Evolutionary conservation across 441 rosid genomes (phyloP), one percentile per base, ranked within the genome.

Genomic region (Jatropha podagrica): DNA sequence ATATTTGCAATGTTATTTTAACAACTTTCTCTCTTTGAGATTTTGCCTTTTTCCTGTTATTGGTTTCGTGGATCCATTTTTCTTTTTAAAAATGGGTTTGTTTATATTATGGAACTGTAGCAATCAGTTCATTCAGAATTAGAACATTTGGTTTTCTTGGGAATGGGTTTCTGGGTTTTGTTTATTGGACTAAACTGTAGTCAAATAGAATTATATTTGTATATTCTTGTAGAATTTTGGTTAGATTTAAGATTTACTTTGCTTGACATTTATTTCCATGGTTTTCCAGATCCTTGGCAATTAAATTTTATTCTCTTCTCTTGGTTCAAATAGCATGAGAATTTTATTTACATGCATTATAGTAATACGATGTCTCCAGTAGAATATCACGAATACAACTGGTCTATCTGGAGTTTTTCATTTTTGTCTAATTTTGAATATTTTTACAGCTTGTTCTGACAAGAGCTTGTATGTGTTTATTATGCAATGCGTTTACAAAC

Each of bases 21-120:
- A 10, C 23, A 11, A 4, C 44, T 32, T 55, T 63, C 3, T 68
- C 7, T n/a, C 32, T 65, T 68, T 20, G 60, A 58, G 23, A 23
- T 37, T 4, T 68, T 41, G 13, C 18, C 59, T 75, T 68, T 76
- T 42, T 60, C 74, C 41, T 27, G 12, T 54, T 44, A 4, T 63
- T 74, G 78, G 61, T 76, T 75, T 65, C 56, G 42, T 40, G 58
- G 79, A 83, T 68, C 59, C 42, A 32, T 73, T 59, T 23, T 60
- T 18, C 10, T 40, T 51, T 51, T 61, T n/a, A 5, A 10, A 2
- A 6, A 11, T 71, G 48, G 51, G 60, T 65, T 74, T 64, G 38
- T 58, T 26, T 58, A 38, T 51, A 48, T 40, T 26, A 7, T 41
- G 17, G 7, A 38, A 55, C 40, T 7, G 18, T 23, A 23, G 38